Conservation (phyloP, 768 basidiomycete genomes). For the Kwoniella dendrophila region DNA sequence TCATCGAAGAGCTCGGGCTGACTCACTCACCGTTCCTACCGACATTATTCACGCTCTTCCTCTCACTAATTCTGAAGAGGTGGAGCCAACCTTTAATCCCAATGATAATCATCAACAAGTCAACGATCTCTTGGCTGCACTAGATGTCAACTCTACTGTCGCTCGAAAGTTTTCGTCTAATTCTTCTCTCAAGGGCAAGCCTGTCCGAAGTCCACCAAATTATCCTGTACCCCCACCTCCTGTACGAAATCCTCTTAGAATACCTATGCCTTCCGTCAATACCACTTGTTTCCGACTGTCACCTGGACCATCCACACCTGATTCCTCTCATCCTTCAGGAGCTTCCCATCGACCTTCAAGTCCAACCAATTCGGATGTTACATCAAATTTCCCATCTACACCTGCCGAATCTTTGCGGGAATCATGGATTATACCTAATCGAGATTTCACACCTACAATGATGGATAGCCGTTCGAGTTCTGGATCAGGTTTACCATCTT, state of each 20-base stretch:
- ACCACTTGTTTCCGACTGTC: neutral
- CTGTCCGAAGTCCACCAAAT: conserved; percentile 3
- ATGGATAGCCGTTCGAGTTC: conserved; percentile 26
- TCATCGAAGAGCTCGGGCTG: conserved; percentile 33
- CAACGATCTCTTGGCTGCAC: conserved; percentile 24
- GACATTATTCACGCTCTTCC: conserved; percentile 3
- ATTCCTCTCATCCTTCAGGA: conserved; percentile 5
- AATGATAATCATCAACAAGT: conserved; percentile 10
- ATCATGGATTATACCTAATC: conserved; percentile 17
- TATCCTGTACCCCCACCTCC: conserved; percentile 6
- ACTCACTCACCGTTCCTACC: conserved; percentile 28
- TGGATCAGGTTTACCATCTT: conserved; percentile 11
- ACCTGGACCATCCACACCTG: conserved; percentile 10
- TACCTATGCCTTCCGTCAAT: neutral
- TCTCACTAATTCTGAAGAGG: neutral
- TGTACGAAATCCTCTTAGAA: conserved; percentile 9
- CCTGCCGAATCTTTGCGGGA: conserved; percentile 31
- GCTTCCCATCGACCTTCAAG: conserved; percentile 16
- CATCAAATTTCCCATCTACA: conserved; percentile 30
- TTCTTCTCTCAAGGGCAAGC: neutral
- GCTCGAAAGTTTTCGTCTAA: conserved; percentile 1
- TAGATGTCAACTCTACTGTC: conserved; percentile 7
- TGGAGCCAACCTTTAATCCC: neutral
- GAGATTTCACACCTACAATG: conserved; percentile 3
- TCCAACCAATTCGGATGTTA: conserved; percentile 32